Evolutionary conservation across 1,139 yeast genomes (phyloP), one percentile per base, ranked within the genome.

Genomic region (Geotrichum bryndzae): DNA sequence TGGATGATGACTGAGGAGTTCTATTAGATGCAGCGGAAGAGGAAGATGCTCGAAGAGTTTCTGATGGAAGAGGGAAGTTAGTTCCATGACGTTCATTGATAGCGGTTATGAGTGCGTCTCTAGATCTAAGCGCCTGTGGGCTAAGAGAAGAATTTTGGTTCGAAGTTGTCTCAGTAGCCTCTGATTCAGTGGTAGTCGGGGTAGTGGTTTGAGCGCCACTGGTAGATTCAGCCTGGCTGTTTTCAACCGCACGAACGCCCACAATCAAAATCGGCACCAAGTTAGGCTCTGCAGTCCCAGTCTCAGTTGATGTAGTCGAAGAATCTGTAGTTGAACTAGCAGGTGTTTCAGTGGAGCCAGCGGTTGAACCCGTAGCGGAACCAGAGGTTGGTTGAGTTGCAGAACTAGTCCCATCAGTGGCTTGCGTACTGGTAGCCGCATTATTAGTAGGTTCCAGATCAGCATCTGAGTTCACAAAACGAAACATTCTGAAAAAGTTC

Each of bases 261-360:
- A 84, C 80, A 46, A 84, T 80, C 65, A 84, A 71, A 5, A 84
- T 83, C 0, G 87, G 87, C 1, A 83, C 77, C 63, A 76, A 69
- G 27, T 73, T 72, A 25, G 70, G 67, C 11, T 68, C 67, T n/a
- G 65, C 69, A 29, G 60, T 59, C 38, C 45, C 61, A 48, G 45
- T 57, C 13, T 38, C 33, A 18, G 18, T n/a, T 41, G 45, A 48
- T 22, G 57, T 41, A 23, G 57, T 23, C 31, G 38, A 8, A 15
- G 57, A 25, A 41, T 18, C 35, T 13, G 33, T 18, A 7, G 48
- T 41, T 41, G 48, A 41, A 41, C 48, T n/a, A 41, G 10, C 48
- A n/a, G 48, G 6, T 15, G 23, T n/a, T 41, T 18, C 48, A 7
- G 23, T 41, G 18, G 48, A 15, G 10, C 48, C 22, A 41, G 11